Conservation (phyloP, 2,329 filamentous ascomycete species). For the Xylaria sp. region DNA sequence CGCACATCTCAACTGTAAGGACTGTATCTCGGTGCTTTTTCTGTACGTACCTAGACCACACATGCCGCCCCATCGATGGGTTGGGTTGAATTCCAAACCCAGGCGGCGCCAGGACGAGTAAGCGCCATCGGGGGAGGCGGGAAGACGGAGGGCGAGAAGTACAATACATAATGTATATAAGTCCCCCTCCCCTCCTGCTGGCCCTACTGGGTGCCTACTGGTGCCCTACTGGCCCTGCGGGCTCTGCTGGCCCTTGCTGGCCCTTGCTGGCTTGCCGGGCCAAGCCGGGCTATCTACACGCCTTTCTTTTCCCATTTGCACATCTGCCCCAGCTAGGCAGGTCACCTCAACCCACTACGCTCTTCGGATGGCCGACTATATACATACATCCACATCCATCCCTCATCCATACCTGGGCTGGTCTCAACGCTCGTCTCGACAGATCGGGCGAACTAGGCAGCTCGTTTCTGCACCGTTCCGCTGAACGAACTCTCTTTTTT, state of each 20-base stretch:
- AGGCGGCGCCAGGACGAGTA: constrained; percentile 14
- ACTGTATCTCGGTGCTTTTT: constrained; percentile 26
- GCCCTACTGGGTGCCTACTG: no score
- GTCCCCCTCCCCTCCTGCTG: no score
- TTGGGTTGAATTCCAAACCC: constrained; percentile 10
- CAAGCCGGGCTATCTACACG: constrained; percentile 19
- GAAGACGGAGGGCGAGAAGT: constrained; percentile 15
- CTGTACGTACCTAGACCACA: background rate
- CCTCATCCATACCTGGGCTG: constrained; percentile 10
- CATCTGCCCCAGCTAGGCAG: constrained; percentile 26
- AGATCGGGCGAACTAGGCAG: background rate
- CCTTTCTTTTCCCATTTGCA: constrained; percentile 16
- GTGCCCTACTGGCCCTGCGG: no score
- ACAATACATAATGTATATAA: no score
- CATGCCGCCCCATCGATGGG: constrained; percentile 15
- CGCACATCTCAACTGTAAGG: no score
- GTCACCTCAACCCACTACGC: constrained; percentile 13
- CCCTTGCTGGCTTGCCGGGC: background rate
- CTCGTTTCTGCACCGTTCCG: constrained; percentile 11
- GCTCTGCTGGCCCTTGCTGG: no score
- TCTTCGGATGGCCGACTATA: constrained; percentile 4
- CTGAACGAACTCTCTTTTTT: constrained; percentile 10
- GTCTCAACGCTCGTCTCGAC: constrained; percentile 2
- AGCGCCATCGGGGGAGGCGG: constrained; percentile 15
- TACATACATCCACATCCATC: no score